phyloP scores from a whole-genome alignment of 441 rosid genomes.

The Gossypium schwendimanii region DNA sequence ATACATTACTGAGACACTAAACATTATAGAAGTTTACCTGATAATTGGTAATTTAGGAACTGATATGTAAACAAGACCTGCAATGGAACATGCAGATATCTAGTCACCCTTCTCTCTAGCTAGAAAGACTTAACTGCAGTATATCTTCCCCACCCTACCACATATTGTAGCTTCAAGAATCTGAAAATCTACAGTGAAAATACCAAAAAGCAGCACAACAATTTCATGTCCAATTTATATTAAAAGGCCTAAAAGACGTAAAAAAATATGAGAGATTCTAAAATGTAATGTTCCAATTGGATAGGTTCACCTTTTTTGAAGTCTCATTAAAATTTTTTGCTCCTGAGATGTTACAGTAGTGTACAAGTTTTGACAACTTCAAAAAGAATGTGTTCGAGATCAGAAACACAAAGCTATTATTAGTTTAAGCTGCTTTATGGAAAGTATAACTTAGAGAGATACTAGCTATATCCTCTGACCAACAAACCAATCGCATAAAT shows the following conservation, averaged over 20 bases:
- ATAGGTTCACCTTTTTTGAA: background rate
- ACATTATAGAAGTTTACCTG: background rate
- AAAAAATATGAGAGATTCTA: too few species aligned
- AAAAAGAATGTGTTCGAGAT: background rate
- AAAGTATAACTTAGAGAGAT: background rate
- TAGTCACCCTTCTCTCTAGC: background rate
- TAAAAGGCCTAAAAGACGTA: background rate
- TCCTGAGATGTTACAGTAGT: background rate
- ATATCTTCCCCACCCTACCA: background rate
- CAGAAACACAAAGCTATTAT: background rate
- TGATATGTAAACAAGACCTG: background rate
- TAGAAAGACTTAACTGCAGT: background rate
- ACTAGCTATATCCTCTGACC: background rate
- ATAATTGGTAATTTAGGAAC: background rate
- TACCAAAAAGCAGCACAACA: background rate
- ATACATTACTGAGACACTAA: background rate
- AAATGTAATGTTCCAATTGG: background rate
- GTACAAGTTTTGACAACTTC: background rate
- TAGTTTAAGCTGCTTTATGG: background rate
- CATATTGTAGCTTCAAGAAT: slow-evolving; percentile 4
- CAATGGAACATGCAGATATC: background rate
- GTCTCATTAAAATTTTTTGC: background rate
- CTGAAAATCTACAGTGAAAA: background rate
- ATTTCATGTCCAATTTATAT: background rate
- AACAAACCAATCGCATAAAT: background rate